These are phyloP conservation scores for Medicago ruthenica DNA, from an alignment of 306 rosid species.

Conservation along the genomic window DNA sequence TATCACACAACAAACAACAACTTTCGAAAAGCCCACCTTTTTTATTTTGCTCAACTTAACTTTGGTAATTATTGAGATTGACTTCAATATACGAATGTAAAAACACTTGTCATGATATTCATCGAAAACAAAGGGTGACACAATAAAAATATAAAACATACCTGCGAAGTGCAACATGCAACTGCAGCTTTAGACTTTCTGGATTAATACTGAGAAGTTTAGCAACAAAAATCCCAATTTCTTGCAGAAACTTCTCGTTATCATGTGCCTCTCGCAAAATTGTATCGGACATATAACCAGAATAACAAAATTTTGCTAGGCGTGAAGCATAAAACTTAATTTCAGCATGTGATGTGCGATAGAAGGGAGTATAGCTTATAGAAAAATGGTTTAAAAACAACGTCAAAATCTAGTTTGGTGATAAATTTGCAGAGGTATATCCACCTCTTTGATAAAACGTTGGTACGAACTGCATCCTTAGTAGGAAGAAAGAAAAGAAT, in stretches of 20 bases:
- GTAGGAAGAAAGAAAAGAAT: slow-evolving; percentile 33
- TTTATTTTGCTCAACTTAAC: too few species aligned
- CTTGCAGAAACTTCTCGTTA: not conserved
- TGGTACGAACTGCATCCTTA: slow-evolving; percentile 32
- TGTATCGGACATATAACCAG: not conserved
- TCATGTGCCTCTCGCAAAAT: not conserved
- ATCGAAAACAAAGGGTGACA: not conserved
- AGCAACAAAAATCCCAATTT: not conserved
- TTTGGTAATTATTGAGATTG: too few species aligned
- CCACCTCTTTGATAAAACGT: slow-evolving; percentile 38
- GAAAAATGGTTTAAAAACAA: too few species aligned
- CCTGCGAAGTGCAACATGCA: not conserved
- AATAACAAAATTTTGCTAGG: not conserved
- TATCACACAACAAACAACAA: too few species aligned
- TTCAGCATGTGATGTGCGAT: not conserved
- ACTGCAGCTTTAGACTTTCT: not conserved
- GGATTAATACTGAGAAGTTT: slow-evolving; percentile 6
- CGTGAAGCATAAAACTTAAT: not conserved
- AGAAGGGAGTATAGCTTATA: not conserved
- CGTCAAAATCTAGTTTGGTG: slow-evolving; percentile 4
- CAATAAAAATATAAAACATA: not conserved
- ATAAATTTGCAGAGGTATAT: slow-evolving; percentile 4
- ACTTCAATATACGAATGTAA: too few species aligned
- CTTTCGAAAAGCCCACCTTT: too few species aligned
- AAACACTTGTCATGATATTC: too few species aligned